Evolutionary conservation across 2,329 filamentous ascomycete species (phyloP).

Genomic region (Xylaria sp.): DNA sequence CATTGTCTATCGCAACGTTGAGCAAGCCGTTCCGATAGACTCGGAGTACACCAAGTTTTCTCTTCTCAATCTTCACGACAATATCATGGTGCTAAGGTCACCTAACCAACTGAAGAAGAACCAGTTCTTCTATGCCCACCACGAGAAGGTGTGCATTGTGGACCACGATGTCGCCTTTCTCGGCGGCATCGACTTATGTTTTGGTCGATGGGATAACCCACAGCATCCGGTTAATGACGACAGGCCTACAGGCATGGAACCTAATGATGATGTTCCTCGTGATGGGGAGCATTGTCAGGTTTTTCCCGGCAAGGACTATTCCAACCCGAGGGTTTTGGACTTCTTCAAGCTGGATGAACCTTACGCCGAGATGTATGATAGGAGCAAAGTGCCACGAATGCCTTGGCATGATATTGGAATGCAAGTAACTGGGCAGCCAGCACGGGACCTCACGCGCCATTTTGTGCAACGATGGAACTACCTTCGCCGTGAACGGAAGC

Average conservation of each 20-base stretch:
- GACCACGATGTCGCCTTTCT: slow-evolving; percentile 96
- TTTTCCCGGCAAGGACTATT: slow-evolving; percentile 98
- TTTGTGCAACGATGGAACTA: slow-evolving; percentile 99
- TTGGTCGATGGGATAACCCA: slow-evolving; percentile 95
- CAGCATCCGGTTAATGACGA: slow-evolving; percentile 91
- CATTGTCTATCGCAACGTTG: slow-evolving; percentile 97
- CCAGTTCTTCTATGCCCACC: slow-evolving; percentile 98
- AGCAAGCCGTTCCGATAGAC: slow-evolving; percentile 95
- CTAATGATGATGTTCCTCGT: slow-evolving; percentile 71
- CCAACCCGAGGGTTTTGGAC: slow-evolving; percentile 92
- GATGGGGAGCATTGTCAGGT: slow-evolving; percentile 94
- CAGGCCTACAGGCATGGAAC: slow-evolving; percentile 92
- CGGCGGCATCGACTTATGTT: slow-evolving; percentile 94
- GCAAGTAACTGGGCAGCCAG: slow-evolving; percentile 96
- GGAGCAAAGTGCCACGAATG: slow-evolving; percentile 87
- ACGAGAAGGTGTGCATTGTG: slow-evolving; percentile 96
- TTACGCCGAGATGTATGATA: slow-evolving; percentile 98
- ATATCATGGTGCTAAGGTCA: slow-evolving; percentile 93
- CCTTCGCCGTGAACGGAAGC: slow-evolving; percentile 87
- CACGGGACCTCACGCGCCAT: slow-evolving; percentile 89
- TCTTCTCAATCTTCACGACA: slow-evolving; percentile 90
- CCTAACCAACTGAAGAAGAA: slow-evolving; percentile 99
- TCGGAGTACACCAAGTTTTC: slow-evolving; percentile 98
- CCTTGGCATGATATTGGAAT: slow-evolving; percentile 98
- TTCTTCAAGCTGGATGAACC: slow-evolving; percentile 93